Evolutionary conservation across 371 early-diverging fungal genomes (phyloP).

Genomic region (Mucor racemosus): DNA sequence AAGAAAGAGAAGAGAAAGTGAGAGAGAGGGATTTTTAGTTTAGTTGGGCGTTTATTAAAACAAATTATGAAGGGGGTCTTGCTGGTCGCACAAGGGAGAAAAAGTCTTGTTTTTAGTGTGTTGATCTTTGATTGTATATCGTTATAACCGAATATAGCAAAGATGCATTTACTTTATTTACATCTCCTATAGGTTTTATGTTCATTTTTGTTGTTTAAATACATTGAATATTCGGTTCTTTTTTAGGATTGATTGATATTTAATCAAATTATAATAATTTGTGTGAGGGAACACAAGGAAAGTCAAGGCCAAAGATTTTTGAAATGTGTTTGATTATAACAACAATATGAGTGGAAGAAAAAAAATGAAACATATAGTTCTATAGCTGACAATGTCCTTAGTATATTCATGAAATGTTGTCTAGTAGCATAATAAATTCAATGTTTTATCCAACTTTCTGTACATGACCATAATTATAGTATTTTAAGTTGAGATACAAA

Average conservation of each 20-base stretch:
- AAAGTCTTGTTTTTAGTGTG: slow-evolving; percentile 11
- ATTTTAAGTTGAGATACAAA: slow-evolving; percentile 1
- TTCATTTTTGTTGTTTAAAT: neutral
- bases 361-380: too few relatives aligned
- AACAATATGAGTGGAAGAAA: neutral
- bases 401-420: too few relatives aligned
- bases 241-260: neutral
- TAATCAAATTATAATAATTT: slow-evolving; percentile 2
- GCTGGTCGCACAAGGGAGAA: slow-evolving; percentile 17
- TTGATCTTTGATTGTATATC: neutral
- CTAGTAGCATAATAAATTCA: neutral
- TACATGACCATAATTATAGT: neutral
- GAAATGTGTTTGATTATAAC: neutral
- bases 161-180: neutral
- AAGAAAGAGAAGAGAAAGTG: neutral
- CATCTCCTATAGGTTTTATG: neutral
- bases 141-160: slow-evolving; percentile 3
- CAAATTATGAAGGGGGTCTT: neutral
- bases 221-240: neutral
- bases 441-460: neutral
- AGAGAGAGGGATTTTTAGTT: neutral
- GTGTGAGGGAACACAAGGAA: slow-evolving; percentile 4
- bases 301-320: neutral
- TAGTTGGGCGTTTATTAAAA: slow-evolving; percentile 6
- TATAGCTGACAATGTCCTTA: too few relatives aligned